phyloP scores from a whole-genome alignment of 2,329 filamentous ascomycete species.

The Fusarium tricinctum region DNA sequence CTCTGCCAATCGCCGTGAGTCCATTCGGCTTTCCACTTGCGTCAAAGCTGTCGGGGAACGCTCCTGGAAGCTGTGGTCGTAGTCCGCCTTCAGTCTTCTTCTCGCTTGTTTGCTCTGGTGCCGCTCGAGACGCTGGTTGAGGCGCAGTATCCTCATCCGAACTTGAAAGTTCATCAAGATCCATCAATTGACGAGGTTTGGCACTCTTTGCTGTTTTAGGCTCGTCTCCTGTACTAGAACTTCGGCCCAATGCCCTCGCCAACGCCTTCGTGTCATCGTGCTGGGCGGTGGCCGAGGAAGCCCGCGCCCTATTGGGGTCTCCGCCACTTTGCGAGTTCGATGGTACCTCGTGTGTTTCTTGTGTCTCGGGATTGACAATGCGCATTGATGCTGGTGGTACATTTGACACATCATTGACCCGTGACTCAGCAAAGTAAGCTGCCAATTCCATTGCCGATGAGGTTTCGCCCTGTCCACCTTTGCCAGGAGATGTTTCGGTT shows the following conservation, averaged over 20 bases:
- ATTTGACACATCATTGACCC: conserved; percentile 67
- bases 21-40: conserved; percentile 54
- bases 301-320: conserved; percentile 52
- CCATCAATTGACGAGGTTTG: conserved; percentile 71
- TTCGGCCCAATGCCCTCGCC: conserved; percentile 46
- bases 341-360: conserved; percentile 57
- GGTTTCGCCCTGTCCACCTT: conserved; percentile 52
- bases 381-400: conserved; percentile 71
- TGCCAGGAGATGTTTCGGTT: conserved; percentile 63
- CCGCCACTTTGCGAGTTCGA: conserved; percentile 51
- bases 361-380: conserved; percentile 68
- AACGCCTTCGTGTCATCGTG: conserved; percentile 56
- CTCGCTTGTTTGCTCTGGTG: conserved; percentile 33
- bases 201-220: conserved; percentile 65
- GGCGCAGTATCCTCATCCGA: conserved; percentile 62
- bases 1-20: conserved; percentile 48
- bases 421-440: conserved; percentile 60
- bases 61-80: conserved; percentile 56
- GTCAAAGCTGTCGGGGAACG: conserved; percentile 60
- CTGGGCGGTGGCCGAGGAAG: conserved; percentile 53
- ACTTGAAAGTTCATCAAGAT: conserved; percentile 79
- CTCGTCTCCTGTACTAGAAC: conserved; percentile 58
- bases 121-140: conserved; percentile 37
- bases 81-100: conserved; percentile 43
- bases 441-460: conserved; percentile 58